These are phyloP conservation scores for Suillus fuscotomentosus DNA, from an alignment of 768 basidiomycete species.

Conservation along the genomic window DNA sequence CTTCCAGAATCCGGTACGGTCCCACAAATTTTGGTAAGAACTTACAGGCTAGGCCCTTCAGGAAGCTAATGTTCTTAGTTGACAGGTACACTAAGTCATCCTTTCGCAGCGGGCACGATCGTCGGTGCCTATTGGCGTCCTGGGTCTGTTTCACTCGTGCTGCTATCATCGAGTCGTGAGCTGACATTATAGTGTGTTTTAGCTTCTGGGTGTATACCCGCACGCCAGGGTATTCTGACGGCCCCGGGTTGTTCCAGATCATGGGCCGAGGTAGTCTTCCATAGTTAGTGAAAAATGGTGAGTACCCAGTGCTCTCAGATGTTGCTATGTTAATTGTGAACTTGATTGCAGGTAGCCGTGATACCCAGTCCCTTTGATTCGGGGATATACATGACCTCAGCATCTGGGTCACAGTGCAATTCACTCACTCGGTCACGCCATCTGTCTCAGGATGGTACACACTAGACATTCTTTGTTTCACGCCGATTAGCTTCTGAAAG, in stretches of 20 bases:
- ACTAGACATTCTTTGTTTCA: constrained; percentile 19
- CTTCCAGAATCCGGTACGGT: too few relatives aligned
- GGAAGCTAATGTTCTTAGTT: too few relatives aligned
- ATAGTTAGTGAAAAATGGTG: constrained; percentile 15
- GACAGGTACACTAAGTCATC: too few relatives aligned
- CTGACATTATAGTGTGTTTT: too few relatives aligned
- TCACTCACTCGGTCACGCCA: constrained; percentile 26
- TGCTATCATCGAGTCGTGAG: too few relatives aligned
- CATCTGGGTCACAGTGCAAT: constrained; percentile 14
- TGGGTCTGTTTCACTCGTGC: too few relatives aligned
- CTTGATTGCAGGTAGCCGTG: constrained; percentile 7
- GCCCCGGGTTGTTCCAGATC: constrained; percentile 15
- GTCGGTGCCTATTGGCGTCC: too few relatives aligned
- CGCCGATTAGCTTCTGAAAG: constrained; percentile 24
- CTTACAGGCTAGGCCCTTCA: too few relatives aligned
- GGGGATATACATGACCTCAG: not conserved
- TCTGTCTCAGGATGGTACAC: constrained; percentile 33
- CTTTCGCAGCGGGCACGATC: too few relatives aligned
- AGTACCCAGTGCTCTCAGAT: constrained; percentile 19
- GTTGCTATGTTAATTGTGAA: constrained; percentile 20
- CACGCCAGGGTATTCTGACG: constrained; percentile 12
- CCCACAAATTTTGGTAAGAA: too few relatives aligned
- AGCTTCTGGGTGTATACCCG: too few relatives aligned
- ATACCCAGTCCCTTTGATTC: constrained; percentile 16
- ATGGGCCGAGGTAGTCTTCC: constrained; percentile 11